Conservation (phyloP, 2,329 filamentous ascomycete genomes). For the Colletotrichum tabaci region DNA sequence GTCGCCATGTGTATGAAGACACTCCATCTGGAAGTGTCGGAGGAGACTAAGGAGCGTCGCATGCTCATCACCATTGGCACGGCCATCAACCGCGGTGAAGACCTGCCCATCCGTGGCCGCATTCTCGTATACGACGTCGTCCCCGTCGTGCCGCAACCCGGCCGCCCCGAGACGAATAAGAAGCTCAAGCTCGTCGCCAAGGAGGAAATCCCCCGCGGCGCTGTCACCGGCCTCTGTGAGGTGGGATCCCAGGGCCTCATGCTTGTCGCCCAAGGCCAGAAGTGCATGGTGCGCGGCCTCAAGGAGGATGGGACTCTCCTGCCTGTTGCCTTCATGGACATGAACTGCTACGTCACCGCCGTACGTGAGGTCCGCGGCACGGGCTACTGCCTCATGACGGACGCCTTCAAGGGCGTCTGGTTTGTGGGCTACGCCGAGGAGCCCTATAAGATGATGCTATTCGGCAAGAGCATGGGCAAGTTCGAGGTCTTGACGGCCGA, state of each 20-base stretch:
- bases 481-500: conserved; percentile 87
- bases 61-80: conserved; percentile 89
- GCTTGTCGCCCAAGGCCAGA: conserved; percentile 93
- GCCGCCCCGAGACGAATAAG: conserved; percentile 86
- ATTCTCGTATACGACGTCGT: conserved; percentile 95
- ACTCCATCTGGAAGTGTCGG: conserved; percentile 89
- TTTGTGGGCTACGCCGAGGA: conserved; percentile 97
- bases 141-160: conserved; percentile 90
- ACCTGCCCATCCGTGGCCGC: conserved; percentile 86
- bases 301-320: conserved; percentile 95
- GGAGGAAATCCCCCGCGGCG: conserved; percentile 92
- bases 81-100: conserved; percentile 88
- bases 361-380: conserved; percentile 87
- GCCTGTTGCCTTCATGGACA: conserved; percentile 97
- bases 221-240: conserved; percentile 87
- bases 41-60: conserved; percentile 88
- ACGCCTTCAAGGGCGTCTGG: conserved; percentile 95
- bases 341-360: conserved; percentile 93
- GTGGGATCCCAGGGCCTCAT: conserved; percentile 91
- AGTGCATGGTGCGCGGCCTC: conserved; percentile 95
- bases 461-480: conserved; percentile 86
- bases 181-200: conserved; percentile 88
- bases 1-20: conserved; percentile 86
- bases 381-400: conserved; percentile 88
- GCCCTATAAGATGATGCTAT: conserved; percentile 93